Conservation (phyloP, 2,329 filamentous ascomycete genomes). For the Grosmannia huntii region DNA sequence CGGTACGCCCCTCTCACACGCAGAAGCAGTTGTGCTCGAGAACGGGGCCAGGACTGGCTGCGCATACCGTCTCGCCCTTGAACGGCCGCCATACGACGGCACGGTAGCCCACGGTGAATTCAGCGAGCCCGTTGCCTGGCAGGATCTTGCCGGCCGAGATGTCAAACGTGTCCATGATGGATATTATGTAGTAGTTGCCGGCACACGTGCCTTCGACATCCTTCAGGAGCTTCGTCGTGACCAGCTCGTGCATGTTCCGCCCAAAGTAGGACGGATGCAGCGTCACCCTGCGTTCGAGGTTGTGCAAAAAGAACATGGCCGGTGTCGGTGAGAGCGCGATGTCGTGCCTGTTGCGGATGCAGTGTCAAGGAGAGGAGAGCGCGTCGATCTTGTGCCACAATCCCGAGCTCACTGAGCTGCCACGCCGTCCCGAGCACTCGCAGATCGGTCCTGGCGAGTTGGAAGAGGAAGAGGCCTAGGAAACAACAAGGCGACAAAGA, state of each 20-base stretch:
- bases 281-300: conserved; percentile 87
- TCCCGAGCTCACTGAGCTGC: neutral
- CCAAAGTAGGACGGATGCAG: conserved; percentile 97
- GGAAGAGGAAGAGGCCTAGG: too few species aligned
- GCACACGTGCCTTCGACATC: conserved; percentile 94
- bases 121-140: conserved; percentile 79
- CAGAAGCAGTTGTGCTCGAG: too few species aligned
- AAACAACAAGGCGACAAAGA: too few species aligned
- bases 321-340: neutral
- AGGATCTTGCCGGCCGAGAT: conserved; percentile 89
- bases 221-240: conserved; percentile 76
- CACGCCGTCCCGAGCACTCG: neutral
- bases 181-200: conserved; percentile 94
- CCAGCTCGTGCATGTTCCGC: conserved; percentile 80
- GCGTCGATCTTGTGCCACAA: neutral
- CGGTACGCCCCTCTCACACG: neutral
- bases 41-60: neutral
- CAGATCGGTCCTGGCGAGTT: neutral
- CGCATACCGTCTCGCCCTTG: conserved; percentile 78
- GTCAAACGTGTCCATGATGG: conserved; percentile 92
- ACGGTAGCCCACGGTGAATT: conserved; percentile 90
- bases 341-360: neutral
- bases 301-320: conserved; percentile 94
- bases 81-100: conserved; percentile 97
- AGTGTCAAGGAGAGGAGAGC: neutral